Percentiles rank a stretch among this genome's conserved stretches.
These are phyloP conservation scores for Rutidosis leptorrhynchoides DNA, from an alignment of 129 eudicot genomes.

Conservation along the genomic window DNA sequence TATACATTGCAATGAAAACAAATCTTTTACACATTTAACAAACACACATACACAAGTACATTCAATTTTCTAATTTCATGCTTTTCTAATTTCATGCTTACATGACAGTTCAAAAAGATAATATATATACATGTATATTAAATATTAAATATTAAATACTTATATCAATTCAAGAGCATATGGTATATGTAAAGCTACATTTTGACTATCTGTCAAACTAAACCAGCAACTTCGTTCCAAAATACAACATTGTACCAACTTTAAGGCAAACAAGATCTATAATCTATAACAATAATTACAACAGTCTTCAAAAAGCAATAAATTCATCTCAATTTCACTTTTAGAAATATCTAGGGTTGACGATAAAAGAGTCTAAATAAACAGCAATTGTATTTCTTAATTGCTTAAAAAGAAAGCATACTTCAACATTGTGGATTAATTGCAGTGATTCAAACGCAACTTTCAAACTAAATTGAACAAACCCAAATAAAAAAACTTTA, in stretches of 20 bases:
- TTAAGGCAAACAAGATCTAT: constrained; percentile 9
- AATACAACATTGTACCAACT: background rate
- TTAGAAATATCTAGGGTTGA: background rate
- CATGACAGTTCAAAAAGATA: background rate
- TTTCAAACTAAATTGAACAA: constrained; percentile 7
- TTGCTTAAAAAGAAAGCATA: constrained; percentile 14
- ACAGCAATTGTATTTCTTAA: background rate
- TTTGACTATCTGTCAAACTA: constrained; percentile 4
- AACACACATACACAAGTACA: too few relatives aligned
- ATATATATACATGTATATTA: too few relatives aligned
- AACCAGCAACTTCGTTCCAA: background rate
- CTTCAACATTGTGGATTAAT: constrained; percentile 8
- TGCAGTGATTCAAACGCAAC: constrained; percentile 3
- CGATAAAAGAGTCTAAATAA: background rate
- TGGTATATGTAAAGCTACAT: background rate
- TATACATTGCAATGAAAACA: too few relatives aligned
- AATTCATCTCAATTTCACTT: background rate
- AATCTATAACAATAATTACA: constrained; percentile 1
- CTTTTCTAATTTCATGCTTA: too few relatives aligned
- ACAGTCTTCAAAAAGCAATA: background rate
- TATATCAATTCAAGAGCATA: background rate
- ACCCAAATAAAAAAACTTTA: constrained; percentile 2
- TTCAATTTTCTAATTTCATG: too few relatives aligned
- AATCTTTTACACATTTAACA: too few relatives aligned
- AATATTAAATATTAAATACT: background rate